These are phyloP conservation scores for Acorus gramineus DNA, from an alignment of 106 monocot species.

Conservation along the genomic window DNA sequence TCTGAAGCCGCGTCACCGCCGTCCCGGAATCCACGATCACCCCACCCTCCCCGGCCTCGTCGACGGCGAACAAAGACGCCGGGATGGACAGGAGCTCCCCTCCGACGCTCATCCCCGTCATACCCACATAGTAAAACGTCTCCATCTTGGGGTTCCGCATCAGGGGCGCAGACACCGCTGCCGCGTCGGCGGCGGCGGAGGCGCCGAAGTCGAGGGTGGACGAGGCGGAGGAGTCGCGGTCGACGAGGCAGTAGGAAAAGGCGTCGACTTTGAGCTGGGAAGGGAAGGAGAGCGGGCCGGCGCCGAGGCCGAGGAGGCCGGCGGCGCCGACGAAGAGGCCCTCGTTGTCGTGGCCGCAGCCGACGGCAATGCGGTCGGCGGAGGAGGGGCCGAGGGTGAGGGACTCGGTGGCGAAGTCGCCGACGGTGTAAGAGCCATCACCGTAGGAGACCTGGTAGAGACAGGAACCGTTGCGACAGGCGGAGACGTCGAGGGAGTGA, in stretches of 20 bases:
- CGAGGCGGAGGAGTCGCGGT: slow-evolving; percentile 45
- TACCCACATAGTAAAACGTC: slow-evolving; percentile 65
- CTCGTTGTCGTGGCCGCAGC: slow-evolving; percentile 77
- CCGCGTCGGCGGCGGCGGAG: slow-evolving; percentile 1
- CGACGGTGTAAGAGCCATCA: slow-evolving; percentile 82
- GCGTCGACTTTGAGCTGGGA: slow-evolving; percentile 40
- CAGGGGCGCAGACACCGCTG: slow-evolving; percentile 37
- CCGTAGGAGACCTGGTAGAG: slow-evolving; percentile 81
- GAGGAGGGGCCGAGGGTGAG: slow-evolving; percentile 33
- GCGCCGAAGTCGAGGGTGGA: slow-evolving; percentile 44
- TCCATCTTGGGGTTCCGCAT: slow-evolving; percentile 30
- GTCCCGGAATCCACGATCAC: slow-evolving; percentile 86
- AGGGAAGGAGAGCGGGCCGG: slow-evolving; percentile 64
- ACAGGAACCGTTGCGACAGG: slow-evolving; percentile 58
- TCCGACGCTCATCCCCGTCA: slow-evolving; percentile 65
- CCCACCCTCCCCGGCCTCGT: slow-evolving; percentile 47
- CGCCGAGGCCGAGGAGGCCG: slow-evolving; percentile 71
- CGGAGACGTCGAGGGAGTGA: slow-evolving; percentile 47
- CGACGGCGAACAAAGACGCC: slow-evolving; percentile 42
- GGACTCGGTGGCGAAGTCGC: slow-evolving; percentile 57
- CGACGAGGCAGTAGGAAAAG: slow-evolving; percentile 82
- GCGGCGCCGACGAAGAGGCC: slow-evolving; percentile 72
- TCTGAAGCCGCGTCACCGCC: slow-evolving; percentile 50
- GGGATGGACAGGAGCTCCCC: slow-evolving; percentile 54
- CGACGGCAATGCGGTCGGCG: slow-evolving; percentile 47